phyloP scores from a whole-genome alignment of 345 rosid genomes.

The Lepidium didymum region DNA sequence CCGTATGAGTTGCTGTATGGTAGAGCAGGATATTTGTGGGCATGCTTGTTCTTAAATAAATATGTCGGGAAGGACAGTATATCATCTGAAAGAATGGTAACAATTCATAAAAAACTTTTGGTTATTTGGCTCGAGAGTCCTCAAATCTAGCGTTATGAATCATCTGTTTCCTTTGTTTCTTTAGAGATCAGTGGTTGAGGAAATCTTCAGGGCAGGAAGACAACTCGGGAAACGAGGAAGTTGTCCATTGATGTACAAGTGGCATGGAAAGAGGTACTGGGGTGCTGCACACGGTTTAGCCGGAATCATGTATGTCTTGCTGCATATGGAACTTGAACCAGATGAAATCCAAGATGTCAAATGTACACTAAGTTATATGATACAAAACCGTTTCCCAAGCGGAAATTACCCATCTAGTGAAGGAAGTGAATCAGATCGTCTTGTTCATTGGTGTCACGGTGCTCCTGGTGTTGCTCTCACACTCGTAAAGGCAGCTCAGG shows the following conservation, averaged over 20 bases:
- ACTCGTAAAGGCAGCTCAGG: conserved; percentile 62
- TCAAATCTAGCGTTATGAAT: not conserved
- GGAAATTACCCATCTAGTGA: conserved; percentile 59
- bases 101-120: not conserved
- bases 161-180: not conserved
- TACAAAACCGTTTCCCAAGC: conserved; percentile 41
- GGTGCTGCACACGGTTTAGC: conserved; percentile 79
- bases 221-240: conserved; percentile 26
- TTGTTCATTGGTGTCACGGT: conserved; percentile 82
- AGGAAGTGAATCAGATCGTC: conserved; percentile 38
- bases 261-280: conserved; percentile 67
- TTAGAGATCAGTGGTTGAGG: conserved; percentile 47
- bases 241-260: conserved; percentile 58
- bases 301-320: conserved; percentile 57
- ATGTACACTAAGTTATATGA: conserved; percentile 47
- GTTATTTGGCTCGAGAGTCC: not conserved
- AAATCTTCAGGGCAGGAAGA: conserved; percentile 47
- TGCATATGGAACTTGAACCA: conserved; percentile 51
- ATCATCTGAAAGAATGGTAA: conserved; percentile 37
- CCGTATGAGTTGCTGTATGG: conserved; percentile 62
- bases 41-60: conserved; percentile 51
- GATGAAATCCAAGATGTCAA: conserved; percentile 55
- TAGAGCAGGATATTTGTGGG: conserved; percentile 64
- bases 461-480: conserved; percentile 67
- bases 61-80: conserved; percentile 39